phyloP scores from a whole-genome alignment of 257 asterid genomes.

The Solanum sejunctum region DNA sequence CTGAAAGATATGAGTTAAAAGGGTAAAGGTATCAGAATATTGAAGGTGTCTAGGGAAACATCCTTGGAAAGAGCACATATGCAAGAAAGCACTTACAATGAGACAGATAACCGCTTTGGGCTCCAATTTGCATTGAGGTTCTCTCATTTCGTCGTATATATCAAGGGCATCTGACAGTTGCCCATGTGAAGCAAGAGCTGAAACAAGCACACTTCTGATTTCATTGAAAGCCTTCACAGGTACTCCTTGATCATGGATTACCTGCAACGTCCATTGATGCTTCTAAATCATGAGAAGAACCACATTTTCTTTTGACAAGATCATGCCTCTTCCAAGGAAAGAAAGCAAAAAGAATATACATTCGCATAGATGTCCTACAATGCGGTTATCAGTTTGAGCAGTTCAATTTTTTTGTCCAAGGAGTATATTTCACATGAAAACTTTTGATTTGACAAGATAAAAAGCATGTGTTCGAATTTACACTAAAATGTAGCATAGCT shows the following conservation, averaged over 20 bases:
- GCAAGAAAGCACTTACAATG: conserved; percentile 41
- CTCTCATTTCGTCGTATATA: conserved; percentile 54
- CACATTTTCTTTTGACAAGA: background rate
- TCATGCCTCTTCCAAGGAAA: background rate
- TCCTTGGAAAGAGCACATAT: background rate
- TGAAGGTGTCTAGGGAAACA: background rate
- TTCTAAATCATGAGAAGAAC: background rate
- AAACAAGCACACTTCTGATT: conserved; percentile 54
- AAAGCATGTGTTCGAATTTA: background rate
- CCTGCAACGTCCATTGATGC: conserved; percentile 29
- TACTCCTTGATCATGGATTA: conserved; percentile 29
- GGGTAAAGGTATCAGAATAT: background rate
- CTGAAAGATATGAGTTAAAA: conserved; percentile 15
- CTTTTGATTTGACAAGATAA: background rate
- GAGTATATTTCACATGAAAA: background rate
- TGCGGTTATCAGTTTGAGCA: background rate
- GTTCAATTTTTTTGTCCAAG: background rate
- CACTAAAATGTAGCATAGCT: background rate
- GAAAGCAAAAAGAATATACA: background rate
- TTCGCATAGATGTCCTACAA: background rate
- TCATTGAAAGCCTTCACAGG: conserved; percentile 45
- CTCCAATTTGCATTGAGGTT: conserved; percentile 28
- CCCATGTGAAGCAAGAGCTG: conserved; percentile 86
- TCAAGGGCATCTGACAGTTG: conserved; percentile 57
- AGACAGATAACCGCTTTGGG: conserved; percentile 58